Base-by-base conservation (phyloP, 768 basidiomycete genomes). In the Suillus subaureus region DNA sequence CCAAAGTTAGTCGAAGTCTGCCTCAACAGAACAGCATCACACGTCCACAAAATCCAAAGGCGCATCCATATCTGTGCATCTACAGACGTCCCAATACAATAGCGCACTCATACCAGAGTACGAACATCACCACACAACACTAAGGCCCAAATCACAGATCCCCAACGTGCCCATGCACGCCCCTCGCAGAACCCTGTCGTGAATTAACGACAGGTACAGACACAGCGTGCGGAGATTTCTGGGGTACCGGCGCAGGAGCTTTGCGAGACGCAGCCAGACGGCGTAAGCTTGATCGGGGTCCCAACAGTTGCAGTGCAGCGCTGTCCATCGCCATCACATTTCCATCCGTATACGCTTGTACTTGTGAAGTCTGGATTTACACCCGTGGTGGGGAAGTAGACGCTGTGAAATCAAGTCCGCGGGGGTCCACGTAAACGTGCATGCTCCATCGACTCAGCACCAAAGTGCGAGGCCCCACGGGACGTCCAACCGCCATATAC, bases 91-190 rank as follows among this genome's bases (percentile, higher is more conserved):
- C 8, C 37, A 16, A 39, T 6, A 39, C 37, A 11, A 58, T 16
- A 39, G 16, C 8, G 4, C 16, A 21, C 37, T 37, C 23, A 26
- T 16, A 26, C 15, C 8, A 23, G 23, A 39, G 23, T 18, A 58
- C 8, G 4, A 39, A 57, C 18, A 26, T n/a, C 33, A 33, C 1
- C 33, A 33, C 33, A 31, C 31, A 31, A 31, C 21, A 62, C 79
- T 86, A 93, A 91, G 91, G 93, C 16, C 91, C 91, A 73, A 92
- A 93, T 58, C 93, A 88, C 68, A 92, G 73, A 79, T 94, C 91
- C 15, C 89, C 88, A 61, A 93, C 86, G 75, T 91, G 90, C 16
- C 89, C 90, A 15, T 92, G 68, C 68, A 92, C 71, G 8, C 88
- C 83, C 73, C 88, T 92, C 67, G 71, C 83, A 11, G 84, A 80